A percentile compares a stretch with the other conserved stretches of the same genome.
Evolutionary conservation across 306 rosid genomes (phyloP).

Genomic region (Ziziphus jujuba): DNA sequence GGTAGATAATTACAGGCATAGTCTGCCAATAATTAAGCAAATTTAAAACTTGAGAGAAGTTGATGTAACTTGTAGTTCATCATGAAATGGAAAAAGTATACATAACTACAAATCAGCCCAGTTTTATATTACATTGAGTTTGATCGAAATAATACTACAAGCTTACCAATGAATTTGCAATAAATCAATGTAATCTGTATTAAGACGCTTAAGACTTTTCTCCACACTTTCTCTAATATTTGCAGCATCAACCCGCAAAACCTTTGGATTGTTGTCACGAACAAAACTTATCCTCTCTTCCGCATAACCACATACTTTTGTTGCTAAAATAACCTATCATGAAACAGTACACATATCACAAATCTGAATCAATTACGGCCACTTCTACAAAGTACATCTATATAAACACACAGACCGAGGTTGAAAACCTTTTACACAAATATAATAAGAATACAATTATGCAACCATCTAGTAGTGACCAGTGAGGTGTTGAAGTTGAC

Average conservation of each 20-base stretch:
- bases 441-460: no score
- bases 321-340: slow-evolving; percentile 71
- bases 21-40: no score
- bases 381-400: background rate
- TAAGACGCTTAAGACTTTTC: slow-evolving; percentile 88
- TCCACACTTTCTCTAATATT: slow-evolving; percentile 92
- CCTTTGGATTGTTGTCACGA: slow-evolving; percentile 66
- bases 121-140: no score
- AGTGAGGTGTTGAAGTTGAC: no score
- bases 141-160: background rate
- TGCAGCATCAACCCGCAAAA: slow-evolving; percentile 75
- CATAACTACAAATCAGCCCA: no score
- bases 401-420: background rate
- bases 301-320: slow-evolving; percentile 84
- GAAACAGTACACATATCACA: slow-evolving; percentile 6
- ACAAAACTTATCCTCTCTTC: slow-evolving; percentile 54
- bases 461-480: no score
- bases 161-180: slow-evolving; percentile 94
- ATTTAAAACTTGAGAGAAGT: no score
- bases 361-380: background rate
- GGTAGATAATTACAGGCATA: no score
- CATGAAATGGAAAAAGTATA: no score
- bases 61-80: no score
- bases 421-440: background rate
- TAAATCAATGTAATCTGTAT: slow-evolving; percentile 89